Conservation (phyloP, 2,329 filamentous ascomycete genomes). For the Polychaeton citri region DNA sequence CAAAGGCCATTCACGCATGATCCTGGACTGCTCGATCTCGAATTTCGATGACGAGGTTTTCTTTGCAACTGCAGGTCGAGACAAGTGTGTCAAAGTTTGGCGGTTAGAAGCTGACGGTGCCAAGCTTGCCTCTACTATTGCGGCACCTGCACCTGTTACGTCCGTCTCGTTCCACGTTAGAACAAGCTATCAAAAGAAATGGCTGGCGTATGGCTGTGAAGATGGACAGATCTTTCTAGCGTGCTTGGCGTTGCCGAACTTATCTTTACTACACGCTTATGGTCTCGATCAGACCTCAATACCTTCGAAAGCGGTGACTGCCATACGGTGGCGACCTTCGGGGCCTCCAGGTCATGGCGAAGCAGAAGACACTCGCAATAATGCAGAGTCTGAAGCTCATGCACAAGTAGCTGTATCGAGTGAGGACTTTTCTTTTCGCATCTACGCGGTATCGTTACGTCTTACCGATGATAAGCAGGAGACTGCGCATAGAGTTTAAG, state of each 20-base stretch:
- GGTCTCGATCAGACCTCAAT: neutral
- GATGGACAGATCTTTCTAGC: constrained; percentile 10
- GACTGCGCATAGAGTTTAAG: no score
- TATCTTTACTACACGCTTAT: neutral
- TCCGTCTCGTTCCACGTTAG: constrained; percentile 17
- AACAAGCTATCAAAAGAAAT: neutral
- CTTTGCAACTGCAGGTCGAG: constrained; percentile 82
- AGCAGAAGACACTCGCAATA: neutral
- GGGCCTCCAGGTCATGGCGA: no score
- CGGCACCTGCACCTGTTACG: constrained; percentile 18
- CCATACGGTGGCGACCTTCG: neutral
- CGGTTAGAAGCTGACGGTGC: constrained; percentile 14
- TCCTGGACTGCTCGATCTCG: constrained; percentile 77
- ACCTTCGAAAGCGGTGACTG: neutral
- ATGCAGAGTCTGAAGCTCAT: no score
- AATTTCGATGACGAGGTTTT: constrained; percentile 31
- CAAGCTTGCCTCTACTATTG: constrained; percentile 12
- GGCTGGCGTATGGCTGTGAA: constrained; percentile 17
- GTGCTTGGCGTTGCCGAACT: neutral
- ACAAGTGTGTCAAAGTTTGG: constrained; percentile 65
- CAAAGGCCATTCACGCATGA: constrained; percentile 87
- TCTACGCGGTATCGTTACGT: neutral
- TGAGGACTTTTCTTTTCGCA: neutral
- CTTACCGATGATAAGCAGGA: no score
- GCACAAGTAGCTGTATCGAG: neutral